phyloP scores from a whole-genome alignment of 1,139 yeast species.

The Saccharomyces hybrid region DNA sequence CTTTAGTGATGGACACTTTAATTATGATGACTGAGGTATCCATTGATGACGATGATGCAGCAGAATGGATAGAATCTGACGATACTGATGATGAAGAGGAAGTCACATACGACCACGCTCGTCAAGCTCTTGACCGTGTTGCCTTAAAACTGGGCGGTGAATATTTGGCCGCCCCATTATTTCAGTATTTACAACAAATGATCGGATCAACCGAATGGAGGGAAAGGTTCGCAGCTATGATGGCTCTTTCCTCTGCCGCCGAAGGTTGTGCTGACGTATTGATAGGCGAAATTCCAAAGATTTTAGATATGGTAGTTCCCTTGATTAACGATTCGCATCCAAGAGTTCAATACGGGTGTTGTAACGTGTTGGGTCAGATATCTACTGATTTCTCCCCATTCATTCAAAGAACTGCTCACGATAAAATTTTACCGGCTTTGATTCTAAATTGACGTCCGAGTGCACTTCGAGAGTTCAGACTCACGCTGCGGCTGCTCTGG shows the following conservation, averaged over 20 bases:
- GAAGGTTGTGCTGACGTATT: constrained; percentile 93
- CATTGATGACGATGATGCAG: constrained; percentile 68
- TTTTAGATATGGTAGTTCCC: constrained; percentile 79
- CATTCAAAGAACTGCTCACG: constrained; percentile 75
- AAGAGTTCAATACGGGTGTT: constrained; percentile 94
- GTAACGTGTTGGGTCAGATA: constrained; percentile 94
- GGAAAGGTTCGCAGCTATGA: constrained; percentile 91
- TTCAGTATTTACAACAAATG: constrained; percentile 82
- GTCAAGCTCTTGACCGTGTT: constrained; percentile 87
- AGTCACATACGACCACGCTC: constrained; percentile 81
- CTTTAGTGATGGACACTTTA: constrained; percentile 66
- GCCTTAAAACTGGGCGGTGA: constrained; percentile 79
- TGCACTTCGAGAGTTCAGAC: constrained; percentile 91
- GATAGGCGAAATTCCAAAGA: constrained; percentile 70
- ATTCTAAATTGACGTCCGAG: constrained; percentile 66
- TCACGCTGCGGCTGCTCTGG: constrained; percentile 97
- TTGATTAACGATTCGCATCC: constrained; percentile 75
- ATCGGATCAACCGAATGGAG: constrained; percentile 73
- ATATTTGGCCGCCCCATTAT: constrained; percentile 74
- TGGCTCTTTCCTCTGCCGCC: constrained; percentile 95
- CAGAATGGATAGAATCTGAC: constrained; percentile 81
- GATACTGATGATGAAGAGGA: constrained; percentile 82
- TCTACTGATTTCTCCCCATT: constrained; percentile 94
- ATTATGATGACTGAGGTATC: constrained; percentile 92
- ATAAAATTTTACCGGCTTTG: constrained; percentile 75